Evolutionary conservation across 352 stramenopile species (phyloP).

Genomic region (Phytophthora gonapodyides): DNA sequence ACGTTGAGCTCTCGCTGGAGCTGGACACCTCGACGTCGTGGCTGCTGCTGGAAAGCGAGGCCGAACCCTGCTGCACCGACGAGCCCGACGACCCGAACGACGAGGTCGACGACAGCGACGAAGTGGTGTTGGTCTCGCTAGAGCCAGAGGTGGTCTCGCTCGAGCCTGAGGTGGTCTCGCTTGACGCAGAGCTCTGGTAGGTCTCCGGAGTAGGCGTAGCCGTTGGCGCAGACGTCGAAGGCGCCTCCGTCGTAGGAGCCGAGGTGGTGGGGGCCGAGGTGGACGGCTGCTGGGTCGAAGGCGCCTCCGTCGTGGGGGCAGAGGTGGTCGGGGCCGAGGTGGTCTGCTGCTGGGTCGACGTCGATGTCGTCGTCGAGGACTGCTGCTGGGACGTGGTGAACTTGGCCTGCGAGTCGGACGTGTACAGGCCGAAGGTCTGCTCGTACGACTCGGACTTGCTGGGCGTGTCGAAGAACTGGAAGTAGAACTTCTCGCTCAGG

Average conservation of each 20-base stretch:
- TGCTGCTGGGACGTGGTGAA: slow-evolving; percentile 45
- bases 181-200: slow-evolving; percentile 15
- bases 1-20: slow-evolving; percentile 11
- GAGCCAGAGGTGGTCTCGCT: slow-evolving; percentile 12
- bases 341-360: slow-evolving; percentile 24
- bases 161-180: slow-evolving; percentile 1
- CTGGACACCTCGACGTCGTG: slow-evolving; percentile 29
- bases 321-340: slow-evolving; percentile 17
- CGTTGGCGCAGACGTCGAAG: slow-evolving; percentile 7
- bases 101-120: slow-evolving; percentile 13
- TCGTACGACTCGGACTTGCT: slow-evolving; percentile 51
- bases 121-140: slow-evolving; percentile 18
- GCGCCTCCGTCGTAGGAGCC: slow-evolving; percentile 13
- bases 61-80: slow-evolving; percentile 11
- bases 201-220: slow-evolving; percentile 17
- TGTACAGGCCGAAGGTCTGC: slow-evolving; percentile 57
- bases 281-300: slow-evolving; percentile 24
- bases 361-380: slow-evolving; percentile 16
- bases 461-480: slow-evolving; percentile 78
- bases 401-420: slow-evolving; percentile 50
- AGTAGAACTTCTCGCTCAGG: slow-evolving; percentile 71
- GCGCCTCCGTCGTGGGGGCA: slow-evolving; percentile 10
- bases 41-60: slow-evolving; percentile 21
- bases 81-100: slow-evolving; percentile 24
- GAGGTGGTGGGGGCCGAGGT: slow-evolving; percentile 17